Base-by-base conservation (phyloP, 164 flowering plant species). In the Vitis riparia region DNA sequence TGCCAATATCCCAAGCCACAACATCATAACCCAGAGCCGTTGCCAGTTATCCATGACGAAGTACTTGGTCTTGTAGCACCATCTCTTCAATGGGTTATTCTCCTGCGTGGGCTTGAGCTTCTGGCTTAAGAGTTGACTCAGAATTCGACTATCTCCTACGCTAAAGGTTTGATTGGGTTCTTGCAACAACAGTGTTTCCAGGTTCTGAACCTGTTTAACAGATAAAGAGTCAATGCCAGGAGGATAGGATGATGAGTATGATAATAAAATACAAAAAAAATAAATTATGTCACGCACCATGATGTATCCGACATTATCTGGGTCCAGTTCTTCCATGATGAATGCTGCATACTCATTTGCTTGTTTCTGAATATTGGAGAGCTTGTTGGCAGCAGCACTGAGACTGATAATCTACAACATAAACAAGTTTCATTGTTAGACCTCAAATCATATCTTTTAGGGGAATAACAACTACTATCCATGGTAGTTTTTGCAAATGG, bases 241-340 rank as follows among this genome's bases (percentile, higher is more conserved):
- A 37, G 44, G 44, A 37, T 37, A 37, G 5, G 44, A 37, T 37
- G 44, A 37, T 37, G 7, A 3, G 7, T 37, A 3, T 0, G 44
- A 37, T 6, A 37, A 37, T 37, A 37, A 37, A 37, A 37, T 37
- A 19, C 13, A 13, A 23, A 58, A 9, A 23, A 13, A 3, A 4
- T 17, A 12, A 16, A 58, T 9, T 19, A 58, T n/a, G 17, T n/a
- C 30, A 48, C 7, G 27, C 78, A 86, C 90, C 87, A 76, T 75
- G 7, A 85, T 79, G 77, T 77, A 83, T 11, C 90, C 90, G 16
- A 55, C 50, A 23, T 77, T 75, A 14, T 80, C 79, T 5, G 87
- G 86, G 67, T 87, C 90, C 49, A 85, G 74, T 68, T 87, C 90
- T 78, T 87, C 88, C 90, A 87, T 87, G 76, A 87, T 85, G 52